These are phyloP conservation scores for Domatiomyces catenatus DNA, from an alignment of 2,329 filamentous ascomycete species.

Conservation along the genomic window DNA sequence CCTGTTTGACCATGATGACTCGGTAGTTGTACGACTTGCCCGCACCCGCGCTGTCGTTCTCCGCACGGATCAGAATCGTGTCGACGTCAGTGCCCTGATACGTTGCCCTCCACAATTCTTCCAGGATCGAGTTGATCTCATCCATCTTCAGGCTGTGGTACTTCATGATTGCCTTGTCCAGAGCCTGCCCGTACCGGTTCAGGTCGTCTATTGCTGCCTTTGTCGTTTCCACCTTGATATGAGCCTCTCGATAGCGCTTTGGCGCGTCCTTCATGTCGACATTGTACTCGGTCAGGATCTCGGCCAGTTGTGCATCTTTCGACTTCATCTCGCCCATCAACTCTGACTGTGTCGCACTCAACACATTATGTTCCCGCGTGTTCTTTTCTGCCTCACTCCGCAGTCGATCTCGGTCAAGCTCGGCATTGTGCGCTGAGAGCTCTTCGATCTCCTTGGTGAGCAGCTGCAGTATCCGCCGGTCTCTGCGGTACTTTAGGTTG, in stretches of 20 bases:
- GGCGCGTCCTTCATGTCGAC: slow-evolving; percentile 75
- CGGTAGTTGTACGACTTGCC: slow-evolving; percentile 92
- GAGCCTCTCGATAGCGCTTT: slow-evolving; percentile 64
- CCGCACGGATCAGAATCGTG: slow-evolving; percentile 85
- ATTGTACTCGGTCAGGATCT: slow-evolving; percentile 64
- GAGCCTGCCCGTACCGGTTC: slow-evolving; percentile 61
- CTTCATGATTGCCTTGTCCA: slow-evolving; percentile 94
- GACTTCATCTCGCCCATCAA: slow-evolving; percentile 66
- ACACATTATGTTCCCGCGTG: slow-evolving; percentile 51
- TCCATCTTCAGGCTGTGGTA: slow-evolving; percentile 96
- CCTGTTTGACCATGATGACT: slow-evolving; percentile 93
- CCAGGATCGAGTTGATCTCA: slow-evolving; percentile 87
- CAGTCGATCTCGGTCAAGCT: slow-evolving; percentile 65
- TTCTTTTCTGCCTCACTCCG: slow-evolving; percentile 51
- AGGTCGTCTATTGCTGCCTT: slow-evolving; percentile 88
- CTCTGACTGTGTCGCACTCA: slow-evolving; percentile 57
- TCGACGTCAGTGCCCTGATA: slow-evolving; percentile 97
- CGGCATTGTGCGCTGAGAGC: slow-evolving; percentile 63
- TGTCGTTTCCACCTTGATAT: slow-evolving; percentile 80
- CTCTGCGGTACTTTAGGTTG: slow-evolving; percentile 73
- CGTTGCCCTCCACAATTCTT: slow-evolving; percentile 91
- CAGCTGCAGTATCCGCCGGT: slow-evolving; percentile 50
- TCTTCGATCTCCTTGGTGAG: slow-evolving; percentile 56
- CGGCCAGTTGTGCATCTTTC: slow-evolving; percentile 64
- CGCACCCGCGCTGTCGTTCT: slow-evolving; percentile 50